These are phyloP conservation scores for Trichoderma afroharzianum DNA, from an alignment of 2,329 filamentous ascomycete genomes.

Conservation along the genomic window DNA sequence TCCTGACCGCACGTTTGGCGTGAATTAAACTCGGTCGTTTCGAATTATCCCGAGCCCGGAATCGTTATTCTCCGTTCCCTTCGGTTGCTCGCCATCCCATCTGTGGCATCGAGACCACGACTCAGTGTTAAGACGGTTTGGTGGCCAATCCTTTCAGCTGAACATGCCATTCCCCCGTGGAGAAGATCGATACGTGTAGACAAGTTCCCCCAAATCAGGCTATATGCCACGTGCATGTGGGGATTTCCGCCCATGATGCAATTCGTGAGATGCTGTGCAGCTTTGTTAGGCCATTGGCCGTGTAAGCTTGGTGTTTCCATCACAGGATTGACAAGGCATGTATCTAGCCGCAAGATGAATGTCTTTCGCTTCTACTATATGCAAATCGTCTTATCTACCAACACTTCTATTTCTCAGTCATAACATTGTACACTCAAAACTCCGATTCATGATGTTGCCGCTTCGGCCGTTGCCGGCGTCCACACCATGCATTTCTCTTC, in stretches of 20 bases:
- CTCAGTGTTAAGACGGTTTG: not conserved
- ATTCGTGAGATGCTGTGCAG: conserved; percentile 5
- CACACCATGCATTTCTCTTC: conserved; percentile 35
- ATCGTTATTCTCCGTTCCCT: not conserved
- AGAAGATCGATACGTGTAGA: conserved; percentile 1
- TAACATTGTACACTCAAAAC: not conserved
- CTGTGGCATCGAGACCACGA: not conserved
- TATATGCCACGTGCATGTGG: conserved; percentile 20
- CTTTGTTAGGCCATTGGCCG: not conserved
- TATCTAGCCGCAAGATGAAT: not conserved
- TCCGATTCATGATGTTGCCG: not conserved
- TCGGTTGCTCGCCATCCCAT: not conserved
- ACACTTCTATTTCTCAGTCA: not conserved
- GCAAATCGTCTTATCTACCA: not conserved
- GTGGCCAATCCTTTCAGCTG: not conserved
- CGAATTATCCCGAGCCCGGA: not conserved
- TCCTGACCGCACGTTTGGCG: not conserved
- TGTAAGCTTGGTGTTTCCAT: not conserved
- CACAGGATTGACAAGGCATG: not conserved
- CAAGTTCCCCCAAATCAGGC: conserved; percentile 13
- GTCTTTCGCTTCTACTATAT: not conserved
- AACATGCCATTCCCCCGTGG: not conserved
- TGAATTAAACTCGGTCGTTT: not conserved
- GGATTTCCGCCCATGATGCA: conserved; percentile 10
- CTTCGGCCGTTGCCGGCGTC: conserved; percentile 15